Conservation (phyloP, 176 grass and related monocot genomes). For the Carex myosuroides region DNA sequence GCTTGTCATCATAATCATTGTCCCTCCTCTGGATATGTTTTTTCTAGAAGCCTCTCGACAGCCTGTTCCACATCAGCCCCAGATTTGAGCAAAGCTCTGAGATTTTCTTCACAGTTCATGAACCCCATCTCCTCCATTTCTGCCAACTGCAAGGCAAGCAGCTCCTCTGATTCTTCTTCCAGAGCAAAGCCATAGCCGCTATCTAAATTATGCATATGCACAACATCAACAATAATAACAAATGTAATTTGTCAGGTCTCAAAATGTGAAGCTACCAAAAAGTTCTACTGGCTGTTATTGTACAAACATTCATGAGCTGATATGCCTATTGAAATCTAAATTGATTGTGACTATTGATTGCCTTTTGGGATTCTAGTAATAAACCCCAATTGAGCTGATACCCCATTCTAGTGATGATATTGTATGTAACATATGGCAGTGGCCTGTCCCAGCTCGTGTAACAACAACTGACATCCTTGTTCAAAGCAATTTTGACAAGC, state of each 20-base stretch:
- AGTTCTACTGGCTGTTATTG: not conserved
- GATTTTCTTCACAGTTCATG: not conserved
- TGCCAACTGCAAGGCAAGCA: not conserved
- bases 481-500: not conserved
- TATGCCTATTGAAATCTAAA: not conserved
- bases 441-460: not conserved
- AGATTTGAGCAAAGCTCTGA: not conserved
- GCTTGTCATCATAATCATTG: not conserved
- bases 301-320: not conserved
- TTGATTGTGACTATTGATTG: not conserved
- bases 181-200: not conserved
- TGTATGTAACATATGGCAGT: not conserved
- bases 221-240: not conserved
- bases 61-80: not conserved
- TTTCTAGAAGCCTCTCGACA: not conserved
- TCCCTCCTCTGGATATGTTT: not conserved
- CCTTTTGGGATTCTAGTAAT: not conserved
- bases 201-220: not conserved
- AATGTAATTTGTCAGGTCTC: not conserved
- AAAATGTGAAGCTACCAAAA: not conserved
- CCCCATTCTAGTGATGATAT: not conserved
- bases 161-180: not conserved
- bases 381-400: not conserved
- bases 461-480: not conserved
- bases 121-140: not conserved